These are phyloP conservation scores for Microcyclosporella mali DNA, from an alignment of 2,329 filamentous ascomycete species.

Conservation along the genomic window DNA sequence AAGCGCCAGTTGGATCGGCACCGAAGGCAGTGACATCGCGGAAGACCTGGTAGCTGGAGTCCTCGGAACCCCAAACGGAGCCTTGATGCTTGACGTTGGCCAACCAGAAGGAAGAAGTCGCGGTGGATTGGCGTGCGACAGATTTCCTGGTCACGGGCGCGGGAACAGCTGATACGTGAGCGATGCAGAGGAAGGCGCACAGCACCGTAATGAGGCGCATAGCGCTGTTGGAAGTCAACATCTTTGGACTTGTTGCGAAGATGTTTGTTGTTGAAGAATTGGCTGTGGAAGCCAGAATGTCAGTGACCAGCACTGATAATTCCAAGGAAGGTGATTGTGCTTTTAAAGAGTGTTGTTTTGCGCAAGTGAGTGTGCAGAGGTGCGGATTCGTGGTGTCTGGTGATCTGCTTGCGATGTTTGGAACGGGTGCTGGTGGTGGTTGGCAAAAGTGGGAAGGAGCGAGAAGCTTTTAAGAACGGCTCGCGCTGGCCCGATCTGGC, in stretches of 20 bases:
- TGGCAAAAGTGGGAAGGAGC: constrained; percentile 2
- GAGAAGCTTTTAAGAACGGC: not conserved
- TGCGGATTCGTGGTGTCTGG: constrained; percentile 5
- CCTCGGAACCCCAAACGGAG: constrained; percentile 48
- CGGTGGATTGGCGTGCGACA: constrained; percentile 5
- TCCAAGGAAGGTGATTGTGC: not conserved
- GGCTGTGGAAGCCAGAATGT: constrained; percentile 4
- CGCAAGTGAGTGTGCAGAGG: not conserved
- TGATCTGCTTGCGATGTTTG: constrained; percentile 3
- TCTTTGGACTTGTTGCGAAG: constrained; percentile 8
- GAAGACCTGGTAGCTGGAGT: constrained; percentile 55
- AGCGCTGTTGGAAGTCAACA: constrained; percentile 23
- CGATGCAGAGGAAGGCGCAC: constrained; percentile 20
- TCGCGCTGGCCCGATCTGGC: too few species aligned
- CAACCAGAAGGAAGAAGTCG: constrained; percentile 17
- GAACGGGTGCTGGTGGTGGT: not conserved
- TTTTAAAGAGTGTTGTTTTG: constrained; percentile 6
- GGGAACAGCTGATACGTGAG: constrained; percentile 15
- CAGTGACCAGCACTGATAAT: constrained; percentile 21
- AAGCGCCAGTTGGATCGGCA: constrained; percentile 53
- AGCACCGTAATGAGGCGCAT: constrained; percentile 26
- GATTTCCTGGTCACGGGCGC: constrained; percentile 6
- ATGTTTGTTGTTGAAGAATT: not conserved
- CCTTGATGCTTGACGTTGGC: constrained; percentile 47
- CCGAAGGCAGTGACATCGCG: constrained; percentile 40